Conservation (phyloP, 139 green algal species). For the Asterochloris erici region DNA sequence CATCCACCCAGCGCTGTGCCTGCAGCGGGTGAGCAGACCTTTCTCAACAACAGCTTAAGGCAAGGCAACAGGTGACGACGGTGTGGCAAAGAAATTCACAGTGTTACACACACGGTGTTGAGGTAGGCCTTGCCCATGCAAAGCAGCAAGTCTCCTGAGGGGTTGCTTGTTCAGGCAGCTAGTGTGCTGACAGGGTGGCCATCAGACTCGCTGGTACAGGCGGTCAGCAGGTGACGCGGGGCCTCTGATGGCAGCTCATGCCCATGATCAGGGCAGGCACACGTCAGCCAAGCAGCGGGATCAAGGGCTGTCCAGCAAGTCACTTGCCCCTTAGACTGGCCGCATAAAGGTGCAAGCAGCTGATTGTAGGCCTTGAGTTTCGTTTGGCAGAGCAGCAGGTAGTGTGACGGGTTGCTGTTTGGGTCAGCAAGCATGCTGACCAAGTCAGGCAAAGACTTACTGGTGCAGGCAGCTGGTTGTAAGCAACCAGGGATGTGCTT, state of each 20-base stretch:
- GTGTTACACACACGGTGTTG: neutral
- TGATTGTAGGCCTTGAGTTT: neutral
- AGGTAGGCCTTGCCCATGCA: neutral
- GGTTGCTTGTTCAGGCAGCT: neutral
- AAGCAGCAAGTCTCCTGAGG: neutral
- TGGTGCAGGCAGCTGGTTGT: constrained; percentile 9
- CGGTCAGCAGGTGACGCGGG: too few relatives aligned
- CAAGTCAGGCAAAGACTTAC: neutral
- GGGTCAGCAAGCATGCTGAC: neutral
- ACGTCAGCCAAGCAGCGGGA: neutral
- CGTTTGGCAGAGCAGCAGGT: neutral
- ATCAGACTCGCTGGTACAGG: too few relatives aligned
- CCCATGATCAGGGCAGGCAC: neutral
- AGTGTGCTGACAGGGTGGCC: too few relatives aligned
- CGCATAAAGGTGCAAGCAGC: too few relatives aligned
- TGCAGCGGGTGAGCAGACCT: constrained; percentile 17
- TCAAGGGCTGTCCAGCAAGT: neutral
- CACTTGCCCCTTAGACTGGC: too few relatives aligned
- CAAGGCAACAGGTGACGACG: neutral
- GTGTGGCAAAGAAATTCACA: neutral
- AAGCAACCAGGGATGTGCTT: neutral
- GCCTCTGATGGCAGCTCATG: too few relatives aligned
- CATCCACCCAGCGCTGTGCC: constrained; percentile 22
- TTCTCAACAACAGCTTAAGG: neutral
- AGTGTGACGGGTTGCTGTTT: neutral